phyloP scores from a whole-genome alignment of 352 stramenopile genomes.

The Phytopythium cucurbitacearum region DNA sequence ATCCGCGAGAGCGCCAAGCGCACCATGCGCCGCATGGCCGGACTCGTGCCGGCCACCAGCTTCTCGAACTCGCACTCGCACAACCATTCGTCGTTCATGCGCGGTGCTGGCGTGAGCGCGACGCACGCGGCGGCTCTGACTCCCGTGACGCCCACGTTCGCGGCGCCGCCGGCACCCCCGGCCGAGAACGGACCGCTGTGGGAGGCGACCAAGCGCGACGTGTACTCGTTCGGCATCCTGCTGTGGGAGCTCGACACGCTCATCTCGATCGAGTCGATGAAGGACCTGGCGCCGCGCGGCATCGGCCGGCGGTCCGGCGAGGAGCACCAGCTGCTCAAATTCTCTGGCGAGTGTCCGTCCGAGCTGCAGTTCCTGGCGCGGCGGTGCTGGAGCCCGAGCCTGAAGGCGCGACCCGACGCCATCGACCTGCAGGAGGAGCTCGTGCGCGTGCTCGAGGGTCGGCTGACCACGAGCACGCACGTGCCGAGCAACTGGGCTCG shows the following conservation, averaged over 20 bases:
- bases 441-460: constrained; percentile 61
- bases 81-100: neutral
- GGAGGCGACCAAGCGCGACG: constrained; percentile 43
- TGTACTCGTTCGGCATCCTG: constrained; percentile 71
- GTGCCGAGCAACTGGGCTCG: constrained; percentile 48
- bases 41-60: neutral
- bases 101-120: neutral
- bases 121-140: constrained; percentile 3
- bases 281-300: constrained; percentile 26
- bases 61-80: constrained; percentile 2
- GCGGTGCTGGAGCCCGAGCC: constrained; percentile 57
- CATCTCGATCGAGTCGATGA: constrained; percentile 50
- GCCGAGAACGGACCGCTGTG: constrained; percentile 14
- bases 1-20: constrained; percentile 32
- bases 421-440: constrained; percentile 77
- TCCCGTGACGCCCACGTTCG: constrained; percentile 8
- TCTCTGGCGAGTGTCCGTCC: constrained; percentile 50
- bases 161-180: neutral
- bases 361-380: constrained; percentile 52
- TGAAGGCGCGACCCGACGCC: constrained; percentile 39
- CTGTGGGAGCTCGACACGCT: constrained; percentile 78
- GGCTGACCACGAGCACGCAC: constrained; percentile 40
- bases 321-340: constrained; percentile 54
- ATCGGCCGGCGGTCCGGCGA: constrained; percentile 6
- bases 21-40: neutral